A percentile compares a stretch with the other conserved stretches of the same genome.
Conservation (phyloP, 192 early-diverging fungal genomes). For the Rhizoclosmatium globosum region DNA sequence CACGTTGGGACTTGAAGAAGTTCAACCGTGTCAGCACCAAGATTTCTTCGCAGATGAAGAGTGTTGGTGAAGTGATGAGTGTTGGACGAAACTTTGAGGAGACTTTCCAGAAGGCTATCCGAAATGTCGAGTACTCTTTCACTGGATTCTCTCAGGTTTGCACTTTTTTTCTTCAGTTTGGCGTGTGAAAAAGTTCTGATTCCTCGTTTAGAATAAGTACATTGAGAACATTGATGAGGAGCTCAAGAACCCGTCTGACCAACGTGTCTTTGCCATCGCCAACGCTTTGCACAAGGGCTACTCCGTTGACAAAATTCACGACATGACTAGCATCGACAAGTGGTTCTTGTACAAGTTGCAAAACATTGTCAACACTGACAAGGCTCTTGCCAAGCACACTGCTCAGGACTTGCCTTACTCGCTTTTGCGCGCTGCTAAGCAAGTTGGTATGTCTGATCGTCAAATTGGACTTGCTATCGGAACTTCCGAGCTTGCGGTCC, state of each 20-base stretch:
- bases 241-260: conserved; percentile 88
- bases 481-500: conserved; percentile 89
- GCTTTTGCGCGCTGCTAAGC: conserved; percentile 81
- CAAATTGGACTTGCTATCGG: conserved; percentile 78
- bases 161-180: conserved; percentile 2
- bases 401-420: conserved; percentile 65
- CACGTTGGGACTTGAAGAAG: conserved; percentile 89
- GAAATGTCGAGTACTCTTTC: conserved; percentile 87
- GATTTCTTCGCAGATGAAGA: conserved; percentile 94
- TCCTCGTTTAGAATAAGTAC: conserved; percentile 61
- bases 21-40: conserved; percentile 92
- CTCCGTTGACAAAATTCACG: conserved; percentile 88
- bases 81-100: conserved; percentile 98
- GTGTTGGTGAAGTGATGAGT: conserved; percentile 98
- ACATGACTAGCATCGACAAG: conserved; percentile 91
- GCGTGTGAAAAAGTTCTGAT: neutral
- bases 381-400: conserved; percentile 67
- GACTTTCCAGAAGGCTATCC: conserved; percentile 96
- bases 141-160: conserved; percentile 77
- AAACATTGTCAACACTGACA: conserved; percentile 86
- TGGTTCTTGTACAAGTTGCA: conserved; percentile 98
- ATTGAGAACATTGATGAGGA: conserved; percentile 86
- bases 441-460: conserved; percentile 96
- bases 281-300: conserved; percentile 94
- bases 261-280: conserved; percentile 95